Evolutionary conservation across 441 rosid genomes (phyloP), one percentile per base, ranked within the genome.

Genomic region (Hura crepitans): DNA sequence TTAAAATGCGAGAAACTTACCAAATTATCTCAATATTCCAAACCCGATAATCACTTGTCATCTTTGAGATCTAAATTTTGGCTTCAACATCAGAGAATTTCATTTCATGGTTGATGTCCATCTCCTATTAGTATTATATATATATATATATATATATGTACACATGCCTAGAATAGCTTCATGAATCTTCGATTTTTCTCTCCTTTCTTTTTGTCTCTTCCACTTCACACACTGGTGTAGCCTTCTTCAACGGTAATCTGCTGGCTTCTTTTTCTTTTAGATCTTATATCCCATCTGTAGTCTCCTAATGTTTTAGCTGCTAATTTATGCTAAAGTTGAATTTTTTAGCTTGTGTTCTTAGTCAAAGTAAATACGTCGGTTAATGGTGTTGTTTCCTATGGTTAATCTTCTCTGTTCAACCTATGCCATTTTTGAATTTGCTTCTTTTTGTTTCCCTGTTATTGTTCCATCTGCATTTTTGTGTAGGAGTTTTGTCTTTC

Each of bases 191-290:
- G 18, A 31, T 65, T 35, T 46, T 14, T 17, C 6, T 53, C 42
- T 22, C 20, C 50, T 17, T 42, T 28, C 31, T 31, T 65, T 65
- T 17, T 49, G 2, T n/a, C 0, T n/a, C 45, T 68, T 17, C 54
- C 42, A 33, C n/a, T 13, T n/a, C 33, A 51, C 25, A 22, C 20
- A 33, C 51, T 51, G 28, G 22, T 3, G 22, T 37, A 31, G 51
- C 55, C 43, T 47, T 25, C 53, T 25, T 50, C 30, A 51, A 62
- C 37, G 68, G 74, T 70, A 61, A 42, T 56, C n/a, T n/a, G 27
- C 17, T 5, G 30, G 17, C 3, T 49, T 61, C 5, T 0, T 30
- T 47, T 11, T 58, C 1, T 12, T 58, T 45, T 12, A 15, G 12
- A 28, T 3, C 20, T 63, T 27, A 0, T 33, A n/a, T 13, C 20